These are phyloP conservation scores for Trichosporon sp. DNA, from an alignment of 1,284 basidiomycete genomes.

Conservation along the genomic window DNA sequence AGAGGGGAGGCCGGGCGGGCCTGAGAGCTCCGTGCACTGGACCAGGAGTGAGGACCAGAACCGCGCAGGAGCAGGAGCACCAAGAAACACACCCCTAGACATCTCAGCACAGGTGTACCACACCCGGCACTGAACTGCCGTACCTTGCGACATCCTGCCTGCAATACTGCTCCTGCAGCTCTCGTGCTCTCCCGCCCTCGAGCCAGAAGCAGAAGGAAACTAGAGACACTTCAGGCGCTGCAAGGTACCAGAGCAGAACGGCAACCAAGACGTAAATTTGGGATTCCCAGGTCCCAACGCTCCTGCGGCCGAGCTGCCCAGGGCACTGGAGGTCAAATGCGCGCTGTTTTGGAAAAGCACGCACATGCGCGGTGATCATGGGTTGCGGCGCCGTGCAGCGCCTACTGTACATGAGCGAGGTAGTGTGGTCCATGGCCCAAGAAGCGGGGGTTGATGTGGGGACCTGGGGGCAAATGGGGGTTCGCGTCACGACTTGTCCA, in stretches of 20 bases:
- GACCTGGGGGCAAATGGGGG: neutral
- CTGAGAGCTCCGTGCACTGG: neutral
- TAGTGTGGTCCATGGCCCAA: neutral
- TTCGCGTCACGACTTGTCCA: neutral
- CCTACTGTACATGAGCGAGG: neutral
- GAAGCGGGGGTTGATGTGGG: neutral
- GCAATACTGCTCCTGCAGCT: neutral
- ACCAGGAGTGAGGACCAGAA: neutral
- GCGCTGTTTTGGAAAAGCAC: neutral
- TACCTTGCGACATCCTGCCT: too few relatives aligned
- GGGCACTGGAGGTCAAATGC: neutral
- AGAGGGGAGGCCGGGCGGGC: neutral
- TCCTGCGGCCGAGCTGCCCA: neutral
- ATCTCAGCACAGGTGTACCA: neutral
- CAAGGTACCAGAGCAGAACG: slow-evolving; percentile 10
- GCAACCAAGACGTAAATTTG: slow-evolving; percentile 2
- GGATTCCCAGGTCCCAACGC: neutral
- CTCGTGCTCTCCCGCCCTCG: neutral
- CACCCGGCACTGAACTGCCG: too few relatives aligned
- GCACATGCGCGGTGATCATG: neutral
- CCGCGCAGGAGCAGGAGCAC: neutral
- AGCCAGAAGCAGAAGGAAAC: neutral
- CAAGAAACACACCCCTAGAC: neutral
- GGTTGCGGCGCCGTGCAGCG: neutral
- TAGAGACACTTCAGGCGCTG: neutral